phyloP scores from a whole-genome alignment of 768 basidiomycete species.

The Lactarius deliciosus region DNA sequence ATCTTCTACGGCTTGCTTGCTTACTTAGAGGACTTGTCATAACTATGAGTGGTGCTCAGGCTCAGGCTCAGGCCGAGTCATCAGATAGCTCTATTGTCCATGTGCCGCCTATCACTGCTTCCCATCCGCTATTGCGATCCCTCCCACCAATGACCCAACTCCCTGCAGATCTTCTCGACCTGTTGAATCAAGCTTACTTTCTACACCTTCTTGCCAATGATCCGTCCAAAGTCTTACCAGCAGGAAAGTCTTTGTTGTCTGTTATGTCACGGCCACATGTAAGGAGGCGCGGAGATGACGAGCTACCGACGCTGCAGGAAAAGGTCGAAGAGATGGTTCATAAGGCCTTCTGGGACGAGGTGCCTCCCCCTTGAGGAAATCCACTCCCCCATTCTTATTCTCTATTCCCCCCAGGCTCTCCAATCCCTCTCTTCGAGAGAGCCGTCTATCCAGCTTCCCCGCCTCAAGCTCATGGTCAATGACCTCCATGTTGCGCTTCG shows the following conservation, averaged over 20 bases:
- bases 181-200: constrained; percentile 61
- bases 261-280: constrained; percentile 45
- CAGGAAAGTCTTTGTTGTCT: constrained; percentile 70
- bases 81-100: constrained; percentile 6
- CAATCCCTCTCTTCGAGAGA: constrained; percentile 55
- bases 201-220: constrained; percentile 68
- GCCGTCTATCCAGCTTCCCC: constrained; percentile 58
- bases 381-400: constrained; percentile 6
- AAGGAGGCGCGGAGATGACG: constrained; percentile 25
- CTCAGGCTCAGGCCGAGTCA: neutral
- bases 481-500: constrained; percentile 52
- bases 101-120: constrained; percentile 13
- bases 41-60: constrained; percentile 3
- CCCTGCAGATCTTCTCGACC: constrained; percentile 55
- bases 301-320: constrained; percentile 43
- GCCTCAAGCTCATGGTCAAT: constrained; percentile 54
- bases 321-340: constrained; percentile 52
- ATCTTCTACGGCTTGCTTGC: too few species aligned
- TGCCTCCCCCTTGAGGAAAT: constrained; percentile 33
- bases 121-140: constrained; percentile 30
- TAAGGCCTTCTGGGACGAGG: constrained; percentile 75
- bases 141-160: constrained; percentile 37
- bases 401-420: constrained; percentile 46
- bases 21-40: neutral
- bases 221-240: constrained; percentile 58